Evolutionary conservation across 2,329 filamentous ascomycete species (phyloP).

Genomic region (Xylariomycetidae sp.): DNA sequence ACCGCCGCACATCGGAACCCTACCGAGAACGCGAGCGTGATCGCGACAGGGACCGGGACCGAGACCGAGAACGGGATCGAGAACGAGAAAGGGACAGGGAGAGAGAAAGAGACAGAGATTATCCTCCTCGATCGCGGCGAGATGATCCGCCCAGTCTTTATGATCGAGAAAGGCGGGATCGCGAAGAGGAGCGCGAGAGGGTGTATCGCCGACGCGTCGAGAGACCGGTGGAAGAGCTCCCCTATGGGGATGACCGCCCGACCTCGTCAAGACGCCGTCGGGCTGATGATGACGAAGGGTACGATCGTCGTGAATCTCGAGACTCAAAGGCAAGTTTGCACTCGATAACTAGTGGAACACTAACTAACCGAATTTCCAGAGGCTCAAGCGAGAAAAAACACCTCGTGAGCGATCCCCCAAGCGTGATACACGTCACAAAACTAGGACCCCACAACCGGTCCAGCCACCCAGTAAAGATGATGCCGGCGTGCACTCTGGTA

Average conservation of each 20-base stretch:
- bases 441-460: slow-evolving; percentile 48
- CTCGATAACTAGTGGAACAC: background rate
- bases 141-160: slow-evolving; percentile 64
- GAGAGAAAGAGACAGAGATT: slow-evolving; percentile 38
- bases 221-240: slow-evolving; percentile 76
- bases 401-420: slow-evolving; percentile 58
- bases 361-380: slow-evolving; percentile 36
- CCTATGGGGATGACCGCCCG: slow-evolving; percentile 76
- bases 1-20: slow-evolving; percentile 46
- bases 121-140: slow-evolving; percentile 50
- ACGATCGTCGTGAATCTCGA: slow-evolving; percentile 59
- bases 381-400: slow-evolving; percentile 53
- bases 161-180: slow-evolving; percentile 79
- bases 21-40: slow-evolving; percentile 34
- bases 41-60: slow-evolving; percentile 32
- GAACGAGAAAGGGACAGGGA: slow-evolving; percentile 34
- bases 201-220: slow-evolving; percentile 71
- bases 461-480: slow-evolving; percentile 45
- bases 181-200: slow-evolving; percentile 86
- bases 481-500: slow-evolving; percentile 71
- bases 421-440: slow-evolving; percentile 51
- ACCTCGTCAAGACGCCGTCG: slow-evolving; percentile 67
- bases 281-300: slow-evolving; percentile 71
- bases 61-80: slow-evolving; percentile 25
- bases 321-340: slow-evolving; percentile 56